Conservation (phyloP, 495 filamentous ascomycete species). For the Pseudevernia furfuracea region DNA sequence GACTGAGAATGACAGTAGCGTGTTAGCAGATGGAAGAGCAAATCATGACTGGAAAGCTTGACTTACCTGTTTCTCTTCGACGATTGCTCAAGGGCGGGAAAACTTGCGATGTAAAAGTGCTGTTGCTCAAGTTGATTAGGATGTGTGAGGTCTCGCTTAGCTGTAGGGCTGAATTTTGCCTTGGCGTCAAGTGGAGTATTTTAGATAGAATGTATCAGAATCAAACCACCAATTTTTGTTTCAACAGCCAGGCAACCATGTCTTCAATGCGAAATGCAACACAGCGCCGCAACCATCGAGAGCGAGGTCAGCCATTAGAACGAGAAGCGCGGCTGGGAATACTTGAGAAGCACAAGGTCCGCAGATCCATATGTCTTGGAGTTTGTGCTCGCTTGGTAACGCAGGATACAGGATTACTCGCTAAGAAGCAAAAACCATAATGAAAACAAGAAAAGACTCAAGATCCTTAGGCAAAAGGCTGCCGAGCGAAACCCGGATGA, state of each 20-base stretch:
- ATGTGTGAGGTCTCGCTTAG: not conserved
- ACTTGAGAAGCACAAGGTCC: slow-evolving; percentile 80
- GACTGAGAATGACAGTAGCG: not conserved
- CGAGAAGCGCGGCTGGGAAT: slow-evolving; percentile 70
- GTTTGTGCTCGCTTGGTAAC: slow-evolving; percentile 20
- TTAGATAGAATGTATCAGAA: no score
- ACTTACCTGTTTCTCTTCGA: not conserved
- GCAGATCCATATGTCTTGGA: not conserved
- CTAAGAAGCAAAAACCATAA: slow-evolving; percentile 86
- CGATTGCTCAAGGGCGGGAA: not conserved
- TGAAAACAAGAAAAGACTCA: slow-evolving; percentile 70
- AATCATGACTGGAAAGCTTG: not conserved
- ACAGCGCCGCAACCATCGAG: slow-evolving; percentile 67
- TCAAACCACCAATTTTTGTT: not conserved
- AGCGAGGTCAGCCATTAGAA: slow-evolving; percentile 78
- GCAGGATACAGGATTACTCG: slow-evolving; percentile 67
- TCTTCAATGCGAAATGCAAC: slow-evolving; percentile 79
- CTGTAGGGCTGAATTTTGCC: not conserved
- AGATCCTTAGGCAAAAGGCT: slow-evolving; percentile 71
- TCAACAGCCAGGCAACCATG: slow-evolving; percentile 38
- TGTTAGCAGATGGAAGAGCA: not conserved
- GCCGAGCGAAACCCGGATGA: slow-evolving; percentile 89
- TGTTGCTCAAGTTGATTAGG: not conserved
- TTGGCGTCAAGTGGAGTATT: no score
- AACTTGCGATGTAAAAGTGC: not conserved